Base-by-base conservation (phyloP, 2,329 filamentous ascomycete genomes). In the Pyrenochaeta sp. region DNA sequence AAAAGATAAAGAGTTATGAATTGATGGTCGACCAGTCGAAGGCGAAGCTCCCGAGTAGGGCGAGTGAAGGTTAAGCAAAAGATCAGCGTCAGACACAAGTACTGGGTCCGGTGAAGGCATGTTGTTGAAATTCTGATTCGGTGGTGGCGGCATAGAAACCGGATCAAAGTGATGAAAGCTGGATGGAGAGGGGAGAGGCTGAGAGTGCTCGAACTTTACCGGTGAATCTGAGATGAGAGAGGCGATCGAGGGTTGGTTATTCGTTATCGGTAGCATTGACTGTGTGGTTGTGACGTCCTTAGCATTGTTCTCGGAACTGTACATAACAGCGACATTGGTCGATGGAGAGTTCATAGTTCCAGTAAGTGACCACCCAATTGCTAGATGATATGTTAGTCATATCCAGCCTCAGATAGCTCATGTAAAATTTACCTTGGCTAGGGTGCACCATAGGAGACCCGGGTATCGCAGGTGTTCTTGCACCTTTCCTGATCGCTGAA, bases 331-430 rank as follows among this genome's bases (percentile, higher is more conserved):
- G 4, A 96, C 75, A 62, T 89, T 94, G 0, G 90, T 90, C 51
- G 85, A 91, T 1, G 89, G 87, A 3, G 89, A 94, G 61, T 95
- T 90, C 41, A 89, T 91, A 1, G 87, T 93, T 10, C 90, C 90
- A 0, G 90, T 90, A n/a, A 96, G 74, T 6, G 89, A 91, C 87
- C 89, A 95, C 1, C 89, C 90, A 45, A 95, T 89, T 1, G 83
- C 81, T 80, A 34, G 19, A 17, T 30, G 21, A 15, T 23, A 36
- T 13, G 36, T 65, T 37, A 64, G 55, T 32, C n/a, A 15, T 9
- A 9, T 18, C 36, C 14, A 3, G 23, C 5, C 13, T 28, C 6
- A 15, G 7, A 21, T 35, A n/a, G 22, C 14, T n/a, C 3, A 21
- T 6, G 4, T 34, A 23, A 14, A 18, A 51, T 58, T 37, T 61